These are phyloP conservation scores for Phialophora expanda DNA, from an alignment of 2,329 filamentous ascomycete genomes.

Conservation along the genomic window DNA sequence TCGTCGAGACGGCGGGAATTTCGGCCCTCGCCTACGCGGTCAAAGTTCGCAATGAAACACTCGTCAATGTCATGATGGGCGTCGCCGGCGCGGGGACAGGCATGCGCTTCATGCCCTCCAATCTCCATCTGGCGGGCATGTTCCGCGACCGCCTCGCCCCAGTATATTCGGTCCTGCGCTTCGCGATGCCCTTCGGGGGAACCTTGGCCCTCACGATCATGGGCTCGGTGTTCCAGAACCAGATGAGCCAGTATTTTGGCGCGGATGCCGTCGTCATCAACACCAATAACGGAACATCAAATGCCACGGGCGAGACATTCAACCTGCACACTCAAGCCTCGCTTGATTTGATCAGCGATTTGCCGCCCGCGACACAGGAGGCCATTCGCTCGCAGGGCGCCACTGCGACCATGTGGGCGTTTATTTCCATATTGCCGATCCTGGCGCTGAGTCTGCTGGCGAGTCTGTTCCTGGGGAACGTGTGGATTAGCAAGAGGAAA, in stretches of 20 bases:
- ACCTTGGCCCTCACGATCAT: constrained; percentile 70
- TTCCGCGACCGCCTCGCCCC: constrained; percentile 64
- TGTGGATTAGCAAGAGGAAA: constrained; percentile 53
- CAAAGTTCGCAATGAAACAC: constrained; percentile 52
- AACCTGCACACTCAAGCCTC: constrained; percentile 46
- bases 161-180: constrained; percentile 64
- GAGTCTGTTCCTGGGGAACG: constrained; percentile 57
- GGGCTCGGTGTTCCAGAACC: constrained; percentile 72
- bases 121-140: constrained; percentile 67
- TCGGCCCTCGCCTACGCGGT: constrained; percentile 64
- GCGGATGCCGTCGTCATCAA: constrained; percentile 37
- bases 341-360: constrained; percentile 46
- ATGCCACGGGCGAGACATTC: constrained; percentile 12
- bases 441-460: constrained; percentile 57
- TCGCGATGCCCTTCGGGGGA: constrained; percentile 67
- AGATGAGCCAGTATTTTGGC: constrained; percentile 44
- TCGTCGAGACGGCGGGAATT: constrained; percentile 64
- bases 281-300: constrained; percentile 36
- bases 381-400: constrained; percentile 53
- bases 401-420: constrained; percentile 69
- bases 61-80: constrained; percentile 70
- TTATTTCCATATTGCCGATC: constrained; percentile 66
- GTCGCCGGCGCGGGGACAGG: constrained; percentile 68
- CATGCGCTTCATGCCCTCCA: constrained; percentile 67
- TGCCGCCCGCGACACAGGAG: constrained; percentile 46